A percentile compares a stretch with the other conserved stretches of the same genome.
Evolutionary conservation across 257 asterid species (phyloP).

Genomic region (Primulina tabacum): DNA sequence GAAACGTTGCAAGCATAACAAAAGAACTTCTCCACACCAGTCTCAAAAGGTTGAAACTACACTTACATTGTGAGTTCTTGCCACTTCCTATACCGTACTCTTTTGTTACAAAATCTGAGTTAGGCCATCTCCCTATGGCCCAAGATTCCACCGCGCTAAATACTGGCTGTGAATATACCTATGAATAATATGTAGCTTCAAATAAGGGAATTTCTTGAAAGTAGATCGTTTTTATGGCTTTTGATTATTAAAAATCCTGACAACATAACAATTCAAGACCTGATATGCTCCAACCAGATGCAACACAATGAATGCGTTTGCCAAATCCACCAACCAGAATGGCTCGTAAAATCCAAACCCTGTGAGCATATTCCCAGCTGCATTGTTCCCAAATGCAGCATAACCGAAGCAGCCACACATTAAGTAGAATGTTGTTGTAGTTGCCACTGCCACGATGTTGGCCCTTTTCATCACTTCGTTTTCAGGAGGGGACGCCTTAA

Average conservation of each 20-base stretch:
- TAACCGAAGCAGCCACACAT: conserved; percentile 70
- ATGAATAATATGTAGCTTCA: neutral
- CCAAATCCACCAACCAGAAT: conserved; percentile 61
- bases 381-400: conserved; percentile 64
- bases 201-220: neutral
- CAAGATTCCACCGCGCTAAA: conserved; percentile 36
- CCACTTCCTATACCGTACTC: conserved; percentile 37
- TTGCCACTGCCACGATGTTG: conserved; percentile 36
- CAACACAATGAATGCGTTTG: conserved; percentile 51
- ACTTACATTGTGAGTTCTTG: conserved; percentile 9
- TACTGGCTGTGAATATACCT: conserved; percentile 54
- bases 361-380: conserved; percentile 58
- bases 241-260: neutral
- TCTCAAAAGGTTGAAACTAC: conserved; percentile 40
- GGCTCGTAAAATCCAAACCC: conserved; percentile 73
- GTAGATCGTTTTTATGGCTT: neutral
- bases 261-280: conserved; percentile 24
- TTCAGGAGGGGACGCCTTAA: conserved; percentile 54
- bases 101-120: conserved; percentile 31
- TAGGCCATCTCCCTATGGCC: conserved; percentile 39
- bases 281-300: conserved; percentile 74
- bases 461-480: conserved; percentile 67
- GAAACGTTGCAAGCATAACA: conserved; percentile 39
- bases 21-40: conserved; percentile 46
- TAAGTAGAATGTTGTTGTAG: conserved; percentile 59